Evolutionary conservation across 1,139 yeast genomes (phyloP).

Genomic region (Scheffersomyces lignicola): DNA sequence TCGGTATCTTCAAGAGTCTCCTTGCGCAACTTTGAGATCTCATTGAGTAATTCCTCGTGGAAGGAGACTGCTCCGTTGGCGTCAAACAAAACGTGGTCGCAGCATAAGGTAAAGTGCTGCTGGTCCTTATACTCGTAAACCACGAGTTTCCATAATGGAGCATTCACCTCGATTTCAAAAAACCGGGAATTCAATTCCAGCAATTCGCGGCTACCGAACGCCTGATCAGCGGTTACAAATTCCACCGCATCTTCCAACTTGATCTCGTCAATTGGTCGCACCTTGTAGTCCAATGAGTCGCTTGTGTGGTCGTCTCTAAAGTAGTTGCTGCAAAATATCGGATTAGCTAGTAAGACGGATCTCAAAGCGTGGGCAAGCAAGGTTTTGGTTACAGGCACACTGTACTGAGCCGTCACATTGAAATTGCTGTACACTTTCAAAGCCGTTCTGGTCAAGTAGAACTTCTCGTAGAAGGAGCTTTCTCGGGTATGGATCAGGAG

Average conservation of each 20-base stretch:
- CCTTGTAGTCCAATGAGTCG: conserved; percentile 14
- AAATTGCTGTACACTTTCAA: conserved; percentile 20
- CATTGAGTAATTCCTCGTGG: conserved; percentile 26
- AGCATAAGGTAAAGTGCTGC: conserved; percentile 24
- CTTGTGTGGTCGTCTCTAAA: conserved; percentile 15
- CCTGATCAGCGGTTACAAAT: conserved; percentile 11
- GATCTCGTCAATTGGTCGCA: conserved; percentile 20
- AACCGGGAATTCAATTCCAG: conserved; percentile 15
- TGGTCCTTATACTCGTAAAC: conserved; percentile 16
- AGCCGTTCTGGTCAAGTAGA: neutral
- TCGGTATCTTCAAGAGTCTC: neutral
- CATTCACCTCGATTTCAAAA: conserved; percentile 16
- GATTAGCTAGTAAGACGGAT: conserved; percentile 19
- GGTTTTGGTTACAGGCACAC: conserved; percentile 13
- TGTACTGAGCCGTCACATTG: conserved; percentile 26
- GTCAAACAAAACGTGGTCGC: conserved; percentile 38
- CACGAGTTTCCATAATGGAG: conserved; percentile 33
- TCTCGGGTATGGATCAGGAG: neutral
- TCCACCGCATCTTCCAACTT: conserved; percentile 27
- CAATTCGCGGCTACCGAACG: conserved; percentile 17
- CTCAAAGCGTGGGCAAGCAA: conserved; percentile 27
- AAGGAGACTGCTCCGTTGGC: conserved; percentile 34
- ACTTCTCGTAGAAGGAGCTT: neutral
- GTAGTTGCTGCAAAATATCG: conserved; percentile 22
- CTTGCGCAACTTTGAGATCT: conserved; percentile 6